Evolutionary conservation across 306 rosid genomes (phyloP), one percentile per base, ranked within the genome.

Genomic region (Cicer pinnatifidum): DNA sequence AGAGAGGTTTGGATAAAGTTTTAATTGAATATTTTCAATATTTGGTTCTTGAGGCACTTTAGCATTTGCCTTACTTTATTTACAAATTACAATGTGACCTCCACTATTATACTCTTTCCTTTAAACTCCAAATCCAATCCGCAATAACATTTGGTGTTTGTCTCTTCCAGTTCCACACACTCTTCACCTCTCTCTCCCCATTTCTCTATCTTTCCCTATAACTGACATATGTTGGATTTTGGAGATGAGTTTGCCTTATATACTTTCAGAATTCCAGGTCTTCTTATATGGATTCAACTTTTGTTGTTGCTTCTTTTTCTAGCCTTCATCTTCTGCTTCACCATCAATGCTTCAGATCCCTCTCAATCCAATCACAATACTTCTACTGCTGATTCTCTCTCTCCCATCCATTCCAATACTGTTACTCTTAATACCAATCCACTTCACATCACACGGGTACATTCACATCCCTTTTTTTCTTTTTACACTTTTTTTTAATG

Each of bases 271-370:
- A 44, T 86, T 57, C 89, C 95, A 72, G 87, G 95, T 89, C 89
- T 94, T 89, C 89, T 94, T 7, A 76, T 91, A 10, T 94, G 91
- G 97, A 87, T 88, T 76, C 98, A 91, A 70, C 81, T 89, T 13
- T 41, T 94, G 0, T 84, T 91, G 0, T 70, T 87, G 6, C 28
- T 91, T 66, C 91, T 92, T 52, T 82, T 91, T 59, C 11, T 94
- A n/a, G 70, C 75, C 39, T 80, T 86, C 9, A 71, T 91, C 51
- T 91, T 64, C 62, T 79, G 77, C 73, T 82, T 89, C 80, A 81
- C 76, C 67, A 8, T 83, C 61, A 28, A 83, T 12, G 79, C 79
- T 65, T 35, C 71, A 50, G 90, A 93, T 84, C 85, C 71, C 81
- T 38, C 48, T 11, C 48, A 8, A 4, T 75, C 86, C 1, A 77